Evolutionary conservation across 768 basidiomycete species (phyloP).

Genomic region (Leccinum subtestaceum): DNA sequence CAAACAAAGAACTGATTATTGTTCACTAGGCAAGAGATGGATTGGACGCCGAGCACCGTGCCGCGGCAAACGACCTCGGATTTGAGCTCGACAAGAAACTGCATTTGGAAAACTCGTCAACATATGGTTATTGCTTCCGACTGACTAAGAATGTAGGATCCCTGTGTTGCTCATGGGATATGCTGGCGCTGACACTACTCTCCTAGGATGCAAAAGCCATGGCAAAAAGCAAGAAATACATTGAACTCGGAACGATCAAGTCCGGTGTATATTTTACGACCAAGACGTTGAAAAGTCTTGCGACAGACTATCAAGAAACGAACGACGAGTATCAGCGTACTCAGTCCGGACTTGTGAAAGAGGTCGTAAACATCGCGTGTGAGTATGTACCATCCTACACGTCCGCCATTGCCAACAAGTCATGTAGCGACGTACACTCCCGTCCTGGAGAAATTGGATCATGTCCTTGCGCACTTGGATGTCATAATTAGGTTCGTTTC

Average conservation of each 20-base stretch:
- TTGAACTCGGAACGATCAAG: conserved; percentile 82
- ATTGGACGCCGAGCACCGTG: conserved; percentile 76
- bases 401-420: background rate
- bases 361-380: conserved; percentile 93
- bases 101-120: conserved; percentile 87
- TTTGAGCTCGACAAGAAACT: conserved; percentile 93
- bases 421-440: conserved; percentile 85
- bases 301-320: conserved; percentile 68
- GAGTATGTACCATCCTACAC: conserved; percentile 24
- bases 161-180: background rate
- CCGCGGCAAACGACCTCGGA: conserved; percentile 65
- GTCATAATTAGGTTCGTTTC: conserved; percentile 77
- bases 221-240: conserved; percentile 62
- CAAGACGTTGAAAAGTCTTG: conserved; percentile 61
- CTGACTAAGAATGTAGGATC: conserved; percentile 81
- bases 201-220: conserved; percentile 77
- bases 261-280: conserved; percentile 90
- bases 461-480: conserved; percentile 84
- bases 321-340: conserved; percentile 68
- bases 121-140: conserved; percentile 91
- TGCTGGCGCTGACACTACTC: background rate
- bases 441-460: conserved; percentile 81
- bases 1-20: background rate
- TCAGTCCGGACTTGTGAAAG: conserved; percentile 83
- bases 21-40: conserved; percentile 59